These are phyloP conservation scores for Citrus reticulata DNA, from an alignment of 345 rosid species.

Conservation along the genomic window DNA sequence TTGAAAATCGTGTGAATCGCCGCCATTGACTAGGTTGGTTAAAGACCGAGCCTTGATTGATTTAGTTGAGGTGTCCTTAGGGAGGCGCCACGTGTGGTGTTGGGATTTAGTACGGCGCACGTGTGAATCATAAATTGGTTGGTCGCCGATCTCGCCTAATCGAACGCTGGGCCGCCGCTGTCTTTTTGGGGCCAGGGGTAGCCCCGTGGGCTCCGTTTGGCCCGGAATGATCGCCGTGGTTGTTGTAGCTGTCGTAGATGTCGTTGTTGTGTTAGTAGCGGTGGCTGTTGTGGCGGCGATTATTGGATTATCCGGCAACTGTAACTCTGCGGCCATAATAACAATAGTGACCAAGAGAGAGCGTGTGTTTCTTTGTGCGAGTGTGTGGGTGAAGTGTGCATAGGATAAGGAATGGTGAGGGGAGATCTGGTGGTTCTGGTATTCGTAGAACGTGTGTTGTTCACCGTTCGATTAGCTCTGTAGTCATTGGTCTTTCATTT, in stretches of 20 bases:
- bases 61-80: constrained; percentile 35
- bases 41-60: constrained; percentile 56
- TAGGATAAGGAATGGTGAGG: constrained; percentile 10
- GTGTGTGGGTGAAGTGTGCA: constrained; percentile 13
- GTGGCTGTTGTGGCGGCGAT: neutral
- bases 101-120: constrained; percentile 41
- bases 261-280: neutral
- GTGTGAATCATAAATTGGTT: constrained; percentile 38
- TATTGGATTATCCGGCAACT: constrained; percentile 31
- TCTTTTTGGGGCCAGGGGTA: constrained; percentile 41
- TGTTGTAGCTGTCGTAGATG: constrained; percentile 2
- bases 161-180: constrained; percentile 77
- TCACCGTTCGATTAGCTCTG: neutral
- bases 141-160: constrained; percentile 69
- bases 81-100: constrained; percentile 27
- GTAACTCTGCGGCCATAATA: constrained; percentile 40
- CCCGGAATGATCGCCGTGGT: constrained; percentile 12
- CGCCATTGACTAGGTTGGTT: constrained; percentile 56
- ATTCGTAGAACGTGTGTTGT: neutral
- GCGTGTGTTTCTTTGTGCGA: neutral
- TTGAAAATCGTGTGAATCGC: constrained; percentile 24
- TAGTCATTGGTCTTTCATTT: neutral
- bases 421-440: constrained; percentile 5
- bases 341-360: neutral
- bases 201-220: constrained; percentile 27